These are phyloP conservation scores for Phytophthora citricola DNA, from an alignment of 352 stramenopile species.

Conservation along the genomic window DNA sequence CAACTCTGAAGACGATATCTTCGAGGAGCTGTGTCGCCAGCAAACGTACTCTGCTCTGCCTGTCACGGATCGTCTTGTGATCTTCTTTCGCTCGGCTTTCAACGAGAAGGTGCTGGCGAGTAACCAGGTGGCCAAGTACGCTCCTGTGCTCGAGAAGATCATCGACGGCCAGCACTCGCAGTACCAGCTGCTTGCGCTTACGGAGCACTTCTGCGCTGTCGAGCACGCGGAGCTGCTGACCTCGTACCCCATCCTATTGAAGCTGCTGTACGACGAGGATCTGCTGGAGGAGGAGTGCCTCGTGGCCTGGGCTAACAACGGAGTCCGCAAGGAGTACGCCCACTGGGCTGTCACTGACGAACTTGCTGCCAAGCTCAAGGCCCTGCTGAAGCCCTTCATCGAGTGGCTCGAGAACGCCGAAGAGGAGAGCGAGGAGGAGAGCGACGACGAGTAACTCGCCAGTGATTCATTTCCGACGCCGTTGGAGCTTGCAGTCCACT, in stretches of 20 bases:
- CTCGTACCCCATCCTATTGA: slow-evolving; percentile 95
- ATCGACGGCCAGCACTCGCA: slow-evolving; percentile 90
- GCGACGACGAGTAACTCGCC: slow-evolving; percentile 55
- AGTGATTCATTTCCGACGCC: slow-evolving; percentile 11
- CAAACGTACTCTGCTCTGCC: slow-evolving; percentile 93
- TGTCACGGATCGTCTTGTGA: slow-evolving; percentile 94
- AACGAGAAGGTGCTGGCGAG: slow-evolving; percentile 91
- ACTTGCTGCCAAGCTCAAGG: slow-evolving; percentile 83
- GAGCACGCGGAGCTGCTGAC: slow-evolving; percentile 79
- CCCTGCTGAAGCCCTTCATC: slow-evolving; percentile 94
- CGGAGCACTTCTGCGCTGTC: slow-evolving; percentile 92
- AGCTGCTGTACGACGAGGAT: slow-evolving; percentile 97
- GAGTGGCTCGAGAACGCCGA: slow-evolving; percentile 98
- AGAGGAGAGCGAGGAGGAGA: slow-evolving; percentile 89
- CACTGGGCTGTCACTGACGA: slow-evolving; percentile 92
- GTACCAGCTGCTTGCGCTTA: slow-evolving; percentile 93
- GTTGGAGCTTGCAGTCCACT: slow-evolving; percentile 2
- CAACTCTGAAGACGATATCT: slow-evolving; percentile 70
- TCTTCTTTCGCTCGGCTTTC: slow-evolving; percentile 92
- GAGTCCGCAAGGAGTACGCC: slow-evolving; percentile 78
- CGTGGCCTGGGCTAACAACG: slow-evolving; percentile 89
- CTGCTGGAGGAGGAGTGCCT: slow-evolving; percentile 96
- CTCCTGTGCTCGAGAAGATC: slow-evolving; percentile 86
- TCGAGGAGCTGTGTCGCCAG: slow-evolving; percentile 93
- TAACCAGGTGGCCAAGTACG: slow-evolving; percentile 92